Evolutionary conservation across 2,329 filamentous ascomycete genomes (phyloP).

Genomic region (Colletotrichum endophyticum): DNA sequence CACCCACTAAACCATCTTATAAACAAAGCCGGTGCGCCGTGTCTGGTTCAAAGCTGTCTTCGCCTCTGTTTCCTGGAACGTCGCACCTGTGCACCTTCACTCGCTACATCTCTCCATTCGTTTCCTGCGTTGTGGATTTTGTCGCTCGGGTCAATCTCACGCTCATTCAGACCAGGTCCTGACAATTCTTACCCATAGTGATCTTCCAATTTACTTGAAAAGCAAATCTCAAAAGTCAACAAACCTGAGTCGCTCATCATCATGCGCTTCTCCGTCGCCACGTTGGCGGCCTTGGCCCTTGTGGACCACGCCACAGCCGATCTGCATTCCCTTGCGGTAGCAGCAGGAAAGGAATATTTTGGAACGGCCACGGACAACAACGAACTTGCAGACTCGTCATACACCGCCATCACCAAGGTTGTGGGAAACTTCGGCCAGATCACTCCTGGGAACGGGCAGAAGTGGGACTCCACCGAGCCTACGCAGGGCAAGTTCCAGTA

Average conservation of each 20-base stretch:
- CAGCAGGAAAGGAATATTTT: conserved; percentile 55
- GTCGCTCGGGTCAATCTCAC: not conserved
- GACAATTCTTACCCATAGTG: not conserved
- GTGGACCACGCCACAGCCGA: conserved; percentile 33
- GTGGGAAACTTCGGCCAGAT: conserved; percentile 69
- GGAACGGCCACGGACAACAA: conserved; percentile 68
- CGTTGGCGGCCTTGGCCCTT: conserved; percentile 11
- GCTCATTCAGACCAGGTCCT: not conserved
- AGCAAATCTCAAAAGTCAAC: not conserved
- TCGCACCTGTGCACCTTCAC: not conserved
- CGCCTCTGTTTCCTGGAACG: not conserved
- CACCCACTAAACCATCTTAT: not conserved
- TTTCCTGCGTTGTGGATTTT: not conserved
- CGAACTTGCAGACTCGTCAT: conserved; percentile 53
- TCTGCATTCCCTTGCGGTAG: conserved; percentile 31
- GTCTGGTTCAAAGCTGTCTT: not conserved
- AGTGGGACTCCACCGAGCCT: conserved; percentile 69
- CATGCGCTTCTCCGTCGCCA: conserved; percentile 12
- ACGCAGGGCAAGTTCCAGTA: conserved; percentile 61
- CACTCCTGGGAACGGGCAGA: conserved; percentile 67
- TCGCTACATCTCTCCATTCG: not conserved
- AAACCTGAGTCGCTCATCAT: rapidly evolving
- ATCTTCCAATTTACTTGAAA: not conserved
- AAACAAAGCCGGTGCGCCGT: not conserved
- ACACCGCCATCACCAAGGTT: conserved; percentile 58